These are phyloP conservation scores for Mycena belliarum DNA, from an alignment of 768 basidiomycete species.

Conservation along the genomic window DNA sequence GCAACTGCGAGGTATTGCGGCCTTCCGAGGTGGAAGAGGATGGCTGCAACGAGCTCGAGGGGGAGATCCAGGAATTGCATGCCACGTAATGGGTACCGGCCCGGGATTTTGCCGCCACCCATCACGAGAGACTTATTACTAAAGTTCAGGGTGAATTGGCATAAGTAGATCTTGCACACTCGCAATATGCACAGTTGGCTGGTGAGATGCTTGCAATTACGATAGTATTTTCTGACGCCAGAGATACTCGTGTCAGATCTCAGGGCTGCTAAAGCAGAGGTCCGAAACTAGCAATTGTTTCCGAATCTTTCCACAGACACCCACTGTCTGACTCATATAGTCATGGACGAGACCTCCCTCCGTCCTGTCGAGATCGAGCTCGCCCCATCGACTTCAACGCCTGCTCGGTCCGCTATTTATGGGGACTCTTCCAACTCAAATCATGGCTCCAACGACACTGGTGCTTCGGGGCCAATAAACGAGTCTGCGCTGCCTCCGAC, in stretches of 20 bases:
- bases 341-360: neutral
- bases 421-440: neutral
- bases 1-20: slow-evolving; percentile 51
- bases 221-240: too few species aligned
- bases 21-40: slow-evolving; percentile 52
- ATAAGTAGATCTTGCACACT: too few species aligned
- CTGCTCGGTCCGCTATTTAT: neutral
- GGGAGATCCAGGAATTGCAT: slow-evolving; percentile 65
- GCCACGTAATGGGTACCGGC: too few species aligned
- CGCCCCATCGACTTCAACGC: slow-evolving; percentile 9
- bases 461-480: neutral
- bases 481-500: slow-evolving; percentile 21
- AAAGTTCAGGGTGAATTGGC: too few species aligned
- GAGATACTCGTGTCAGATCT: too few species aligned
- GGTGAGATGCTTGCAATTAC: too few species aligned
- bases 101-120: too few species aligned
- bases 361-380: slow-evolving; percentile 14
- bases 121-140: too few species aligned
- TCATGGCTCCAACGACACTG: neutral
- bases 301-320: neutral
- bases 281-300: too few species aligned
- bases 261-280: too few species aligned
- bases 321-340: neutral
- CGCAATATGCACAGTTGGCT: too few species aligned
- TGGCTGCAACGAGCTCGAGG: slow-evolving; percentile 59